phyloP scores from a whole-genome alignment of 2,329 filamentous ascomycete genomes.

The Fusarium xyrophilum region DNA sequence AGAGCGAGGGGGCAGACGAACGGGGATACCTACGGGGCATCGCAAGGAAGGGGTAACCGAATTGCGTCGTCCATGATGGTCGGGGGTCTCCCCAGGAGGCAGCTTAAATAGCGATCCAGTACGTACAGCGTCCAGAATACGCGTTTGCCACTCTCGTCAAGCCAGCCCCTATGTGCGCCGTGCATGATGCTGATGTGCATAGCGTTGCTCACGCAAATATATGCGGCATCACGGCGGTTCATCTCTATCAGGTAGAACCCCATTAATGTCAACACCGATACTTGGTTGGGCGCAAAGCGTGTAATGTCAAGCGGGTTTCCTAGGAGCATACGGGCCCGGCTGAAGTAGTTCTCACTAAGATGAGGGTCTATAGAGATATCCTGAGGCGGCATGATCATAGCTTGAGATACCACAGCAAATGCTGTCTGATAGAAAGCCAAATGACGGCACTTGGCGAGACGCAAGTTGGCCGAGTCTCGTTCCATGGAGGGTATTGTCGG shows the following conservation, averaged over 20 bases:
- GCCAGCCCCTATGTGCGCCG: constrained; percentile 55
- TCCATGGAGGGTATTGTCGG: constrained; percentile 39
- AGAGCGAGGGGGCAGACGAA: not conserved
- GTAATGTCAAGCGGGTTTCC: constrained; percentile 57
- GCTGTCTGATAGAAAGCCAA: constrained; percentile 56
- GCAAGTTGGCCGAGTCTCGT: constrained; percentile 30
- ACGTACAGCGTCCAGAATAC: constrained; percentile 61
- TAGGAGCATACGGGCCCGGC: constrained; percentile 52
- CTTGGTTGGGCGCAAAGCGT: constrained; percentile 51
- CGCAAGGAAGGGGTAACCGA: constrained; percentile 50
- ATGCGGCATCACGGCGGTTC: constrained; percentile 57
- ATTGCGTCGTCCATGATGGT: constrained; percentile 57
- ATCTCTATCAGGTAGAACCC: constrained; percentile 58
- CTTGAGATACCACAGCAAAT: constrained; percentile 51
- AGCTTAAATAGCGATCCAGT: constrained; percentile 58
- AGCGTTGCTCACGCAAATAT: constrained; percentile 55
- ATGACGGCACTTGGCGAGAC: constrained; percentile 44
- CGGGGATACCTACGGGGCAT: constrained; percentile 49
- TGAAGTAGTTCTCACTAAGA: constrained; percentile 54
- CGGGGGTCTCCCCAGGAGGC: constrained; percentile 57
- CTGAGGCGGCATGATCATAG: constrained; percentile 31
- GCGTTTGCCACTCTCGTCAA: constrained; percentile 54
- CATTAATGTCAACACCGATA: constrained; percentile 55
- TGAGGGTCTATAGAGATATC: constrained; percentile 39
- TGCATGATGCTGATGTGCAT: constrained; percentile 58